Evolutionary conservation across 768 basidiomycete genomes (phyloP), one percentile per base, ranked within the genome.

Genomic region (Boletus patriciae): DNA sequence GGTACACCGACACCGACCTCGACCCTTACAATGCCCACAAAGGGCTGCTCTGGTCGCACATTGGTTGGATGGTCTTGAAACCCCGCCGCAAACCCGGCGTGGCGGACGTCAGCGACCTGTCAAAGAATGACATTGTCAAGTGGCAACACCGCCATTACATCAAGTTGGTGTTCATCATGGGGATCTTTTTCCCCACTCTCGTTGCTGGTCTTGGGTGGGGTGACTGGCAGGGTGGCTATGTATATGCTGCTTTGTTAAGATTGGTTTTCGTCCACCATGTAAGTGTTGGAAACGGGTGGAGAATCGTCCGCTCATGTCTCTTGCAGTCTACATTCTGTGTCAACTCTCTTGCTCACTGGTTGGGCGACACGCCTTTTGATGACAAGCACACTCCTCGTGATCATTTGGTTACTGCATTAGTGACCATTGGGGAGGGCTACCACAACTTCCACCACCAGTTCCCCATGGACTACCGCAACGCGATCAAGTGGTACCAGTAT

Each of bases 361-460:
- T 98, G 58, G 94, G 94, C 47, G 93, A 94, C 58, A 77, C 88
- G 9, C 91, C 93, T 23, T 96, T 94, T 67, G 94, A 96, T 74
- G 92, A 94, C 83, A 95, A 94, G 77, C 92, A 94, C 73, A 90
- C 92, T 10, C 94, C 94, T 18, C 82, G 88, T 50, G 93, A 96
- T 73, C 94, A 95, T 73, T 70, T 94, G 58, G 70, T 95, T 69
- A 95, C 94, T 31, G 94, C 94, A 3, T 77, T 97, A 31, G 87
- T 85, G 58, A 97, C 94, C 37, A 87, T 95, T 66, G 94, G 94
- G 52, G 94, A 98, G 73, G 94, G 94, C 16, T 98, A 98, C 78
- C 94, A 98, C 80, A 98, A 98, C 75, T 96, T 96, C 84, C 94
- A 98, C 77, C 94, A 98, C 68, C 85, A 84, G 56, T 96, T 96